Base-by-base conservation (phyloP, 2,329 filamentous ascomycete genomes). In the Pezicula neosporulosa region DNA sequence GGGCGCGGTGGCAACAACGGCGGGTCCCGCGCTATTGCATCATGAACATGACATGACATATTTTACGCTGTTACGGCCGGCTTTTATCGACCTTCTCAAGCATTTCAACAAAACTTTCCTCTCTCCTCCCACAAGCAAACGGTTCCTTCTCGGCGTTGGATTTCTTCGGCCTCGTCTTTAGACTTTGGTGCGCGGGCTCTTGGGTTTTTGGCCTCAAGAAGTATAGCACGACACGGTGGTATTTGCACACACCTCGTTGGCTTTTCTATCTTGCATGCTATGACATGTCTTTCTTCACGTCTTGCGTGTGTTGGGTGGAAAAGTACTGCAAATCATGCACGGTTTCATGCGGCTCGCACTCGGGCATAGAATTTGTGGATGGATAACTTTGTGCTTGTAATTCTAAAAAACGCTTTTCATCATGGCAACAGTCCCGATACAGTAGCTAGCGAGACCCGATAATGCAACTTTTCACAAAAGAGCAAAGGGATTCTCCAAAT, bases 1-100 rank as follows among this genome's bases (percentile, higher is more conserved):
- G 64, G 61, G 48, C 66, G 66, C 57, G 65, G 65, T 54, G 66
- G 65, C 44, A 66, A 44, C 42, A 41, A 63, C 47, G 52, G 57
- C 44, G 56, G 55, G 21, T 58, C 63, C 21, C 64, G 65, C 44
- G 57, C 61, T 27, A 63, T 68, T 55, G 63, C 64, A 49, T 68
- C 64, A 49, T 68, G 57, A 57, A 43, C 52, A 18, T 33, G 30
- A 13, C 30, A 33, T 33, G 30, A 33, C 12, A 33, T 33, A 33
- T 13, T n/a, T 33, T 33, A 33, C 30, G 15, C 38, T 10, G 19
- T 33, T 33, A 13, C 30, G 30, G 30, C 30, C 4, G 30, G 30
- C 30, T 33, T 33, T 33, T 33, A 33, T 33, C 30, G 30, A 33
- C 12, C 30, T 7, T 33, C 30, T 33, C 30, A 13, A 10, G 30